Evolutionary conservation across 768 basidiomycete species (phyloP).

Genomic region (Favolaschia claudopus): DNA sequence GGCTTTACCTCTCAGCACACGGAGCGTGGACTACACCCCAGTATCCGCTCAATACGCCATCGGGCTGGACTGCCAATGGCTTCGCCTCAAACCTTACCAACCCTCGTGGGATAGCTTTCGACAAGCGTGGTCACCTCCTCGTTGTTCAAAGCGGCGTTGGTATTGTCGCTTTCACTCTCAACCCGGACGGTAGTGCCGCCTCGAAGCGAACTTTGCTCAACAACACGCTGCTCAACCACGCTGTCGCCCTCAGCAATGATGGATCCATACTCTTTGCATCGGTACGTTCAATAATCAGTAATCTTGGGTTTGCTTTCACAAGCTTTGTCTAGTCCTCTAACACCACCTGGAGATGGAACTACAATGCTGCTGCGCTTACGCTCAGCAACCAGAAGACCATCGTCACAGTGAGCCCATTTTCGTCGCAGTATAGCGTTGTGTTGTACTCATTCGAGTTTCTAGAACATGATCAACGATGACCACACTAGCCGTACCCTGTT

Average conservation of each 20-base stretch:
- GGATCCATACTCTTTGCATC: neutral
- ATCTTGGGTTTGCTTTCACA: neutral
- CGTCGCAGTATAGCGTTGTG: too few species aligned
- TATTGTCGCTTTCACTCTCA: neutral
- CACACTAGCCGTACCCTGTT: slow-evolving; percentile 24
- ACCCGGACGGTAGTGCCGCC: neutral
- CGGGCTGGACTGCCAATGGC: neutral
- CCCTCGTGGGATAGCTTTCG: neutral
- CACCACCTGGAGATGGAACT: slow-evolving; percentile 26
- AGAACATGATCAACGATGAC: slow-evolving; percentile 23
- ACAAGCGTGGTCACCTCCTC: neutral
- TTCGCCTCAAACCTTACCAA: neutral
- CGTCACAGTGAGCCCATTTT: too few species aligned
- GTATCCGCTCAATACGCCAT: neutral
- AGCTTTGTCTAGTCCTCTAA: slow-evolving; percentile 7
- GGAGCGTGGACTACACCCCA: neutral
- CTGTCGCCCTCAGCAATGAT: neutral
- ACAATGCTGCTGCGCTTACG: slow-evolving; percentile 18
- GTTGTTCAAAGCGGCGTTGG: neutral
- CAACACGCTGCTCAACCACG: neutral
- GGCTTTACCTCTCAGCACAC: too few species aligned
- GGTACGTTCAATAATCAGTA: neutral
- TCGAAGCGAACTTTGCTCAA: neutral
- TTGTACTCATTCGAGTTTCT: too few species aligned
- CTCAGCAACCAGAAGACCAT: slow-evolving; percentile 20